Conservation (phyloP, 2,329 filamentous ascomycete genomes). For the Mycosphaerella sp. region DNA sequence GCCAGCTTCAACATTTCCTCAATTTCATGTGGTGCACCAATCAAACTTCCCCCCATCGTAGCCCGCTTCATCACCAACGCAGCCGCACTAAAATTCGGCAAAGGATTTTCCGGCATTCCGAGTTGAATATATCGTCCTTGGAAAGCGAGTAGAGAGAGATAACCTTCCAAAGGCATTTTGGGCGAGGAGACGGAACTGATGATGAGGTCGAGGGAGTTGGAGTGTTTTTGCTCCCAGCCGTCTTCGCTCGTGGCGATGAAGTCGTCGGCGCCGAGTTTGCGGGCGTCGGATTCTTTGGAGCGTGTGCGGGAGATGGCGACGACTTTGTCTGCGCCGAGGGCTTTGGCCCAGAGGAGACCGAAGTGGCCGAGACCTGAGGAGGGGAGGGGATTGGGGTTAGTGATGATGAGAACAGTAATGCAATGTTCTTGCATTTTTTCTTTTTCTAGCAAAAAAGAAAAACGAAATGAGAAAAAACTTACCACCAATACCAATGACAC, state of each 20-base stretch:
- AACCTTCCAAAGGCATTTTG: slow-evolving; percentile 58
- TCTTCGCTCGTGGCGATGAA: slow-evolving; percentile 52
- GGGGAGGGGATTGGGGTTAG: neutral
- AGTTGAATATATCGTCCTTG: slow-evolving; percentile 59
- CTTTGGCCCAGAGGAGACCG: slow-evolving; percentile 62
- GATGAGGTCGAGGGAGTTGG: slow-evolving; percentile 50
- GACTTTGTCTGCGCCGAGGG: slow-evolving; percentile 61
- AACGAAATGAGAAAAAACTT: neutral
- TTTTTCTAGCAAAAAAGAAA: too few species aligned
- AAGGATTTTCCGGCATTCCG: slow-evolving; percentile 54
- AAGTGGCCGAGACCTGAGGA: slow-evolving; percentile 52
- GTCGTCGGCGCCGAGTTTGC: slow-evolving; percentile 54
- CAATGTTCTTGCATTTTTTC: too few species aligned
- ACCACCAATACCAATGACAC: slow-evolving; percentile 60
- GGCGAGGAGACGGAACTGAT: slow-evolving; percentile 51
- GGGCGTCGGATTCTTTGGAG: slow-evolving; percentile 53
- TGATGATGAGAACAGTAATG: too few species aligned
- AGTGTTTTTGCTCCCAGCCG: slow-evolving; percentile 52
- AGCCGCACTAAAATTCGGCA: slow-evolving; percentile 51
- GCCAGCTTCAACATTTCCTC: slow-evolving; percentile 56
- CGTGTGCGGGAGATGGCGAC: slow-evolving; percentile 58
- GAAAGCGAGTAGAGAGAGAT: slow-evolving; percentile 48
- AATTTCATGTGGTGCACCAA: slow-evolving; percentile 52
- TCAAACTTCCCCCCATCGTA: slow-evolving; percentile 39
- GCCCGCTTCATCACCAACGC: slow-evolving; percentile 51